Percentiles rank a stretch among this genome's conserved stretches.
phyloP scores from a whole-genome alignment of 2,329 filamentous ascomycete genomes.

The Domatiomyces catenatus region DNA sequence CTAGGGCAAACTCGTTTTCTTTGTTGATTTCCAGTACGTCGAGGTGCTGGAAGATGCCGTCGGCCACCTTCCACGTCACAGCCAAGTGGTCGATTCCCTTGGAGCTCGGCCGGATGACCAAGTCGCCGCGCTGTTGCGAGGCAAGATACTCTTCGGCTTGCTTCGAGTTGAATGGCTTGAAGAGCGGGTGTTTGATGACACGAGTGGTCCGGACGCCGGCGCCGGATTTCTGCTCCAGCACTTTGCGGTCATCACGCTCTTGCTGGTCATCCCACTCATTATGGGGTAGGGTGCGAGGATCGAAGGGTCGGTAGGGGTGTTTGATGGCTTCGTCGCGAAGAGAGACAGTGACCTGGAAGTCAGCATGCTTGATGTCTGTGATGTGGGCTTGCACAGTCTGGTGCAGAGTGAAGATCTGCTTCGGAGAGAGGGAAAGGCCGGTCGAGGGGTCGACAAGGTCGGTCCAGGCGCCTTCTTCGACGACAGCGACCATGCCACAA shows the following conservation, averaged over 20 bases:
- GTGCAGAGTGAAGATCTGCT: slow-evolving; percentile 58
- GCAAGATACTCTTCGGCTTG: slow-evolving; percentile 91
- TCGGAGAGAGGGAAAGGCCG: slow-evolving; percentile 42
- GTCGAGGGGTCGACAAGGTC: slow-evolving; percentile 35
- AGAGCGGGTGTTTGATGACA: slow-evolving; percentile 95
- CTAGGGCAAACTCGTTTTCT: slow-evolving; percentile 89
- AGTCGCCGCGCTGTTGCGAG: slow-evolving; percentile 69
- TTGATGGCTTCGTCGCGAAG: slow-evolving; percentile 68
- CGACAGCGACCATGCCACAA: slow-evolving; percentile 80
- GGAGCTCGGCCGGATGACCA: slow-evolving; percentile 87
- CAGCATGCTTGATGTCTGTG: slow-evolving; percentile 70
- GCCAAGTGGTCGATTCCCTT: slow-evolving; percentile 92
- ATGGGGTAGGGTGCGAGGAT: slow-evolving; percentile 36
- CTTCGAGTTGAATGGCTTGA: slow-evolving; percentile 78
- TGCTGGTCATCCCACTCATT: slow-evolving; percentile 77
- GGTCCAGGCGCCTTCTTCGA: slow-evolving; percentile 69
- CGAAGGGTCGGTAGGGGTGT: slow-evolving; percentile 53
- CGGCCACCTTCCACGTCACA: slow-evolving; percentile 94
- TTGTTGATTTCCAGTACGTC: slow-evolving; percentile 95
- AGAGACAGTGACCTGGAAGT: slow-evolving; percentile 68
- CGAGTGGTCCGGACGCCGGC: slow-evolving; percentile 72
- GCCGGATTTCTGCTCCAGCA: slow-evolving; percentile 72
- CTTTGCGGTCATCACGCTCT: slow-evolving; percentile 62
- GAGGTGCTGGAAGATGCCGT: slow-evolving; percentile 93
- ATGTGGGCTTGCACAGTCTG: slow-evolving; percentile 84